These are phyloP conservation scores for Collybia mongolica DNA, from an alignment of 768 basidiomycete species.

Conservation along the genomic window DNA sequence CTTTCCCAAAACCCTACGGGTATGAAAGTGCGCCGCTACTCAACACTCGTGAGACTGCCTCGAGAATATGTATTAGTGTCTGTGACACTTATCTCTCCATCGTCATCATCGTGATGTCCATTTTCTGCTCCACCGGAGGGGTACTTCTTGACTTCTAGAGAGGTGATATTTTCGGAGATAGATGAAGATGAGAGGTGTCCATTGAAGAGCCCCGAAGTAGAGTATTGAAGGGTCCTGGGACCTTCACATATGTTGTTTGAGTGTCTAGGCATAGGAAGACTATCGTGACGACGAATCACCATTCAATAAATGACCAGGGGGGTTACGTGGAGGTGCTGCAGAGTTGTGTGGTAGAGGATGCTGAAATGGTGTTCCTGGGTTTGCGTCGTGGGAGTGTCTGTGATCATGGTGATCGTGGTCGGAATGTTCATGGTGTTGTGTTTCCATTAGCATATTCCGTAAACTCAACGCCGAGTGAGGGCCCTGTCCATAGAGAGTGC, in stretches of 20 bases:
- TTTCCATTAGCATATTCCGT: slow-evolving; percentile 1
- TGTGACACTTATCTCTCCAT: slow-evolving; percentile 37
- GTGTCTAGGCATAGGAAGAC: slow-evolving; percentile 9
- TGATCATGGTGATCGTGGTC: slow-evolving; percentile 7
- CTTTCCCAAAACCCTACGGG: not conserved
- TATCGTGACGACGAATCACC: slow-evolving; percentile 44
- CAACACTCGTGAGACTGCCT: slow-evolving; percentile 53
- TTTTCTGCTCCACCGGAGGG: not conserved
- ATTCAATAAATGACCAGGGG: slow-evolving; percentile 40
- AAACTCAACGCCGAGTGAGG: not conserved
- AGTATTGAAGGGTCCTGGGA: slow-evolving; percentile 1
- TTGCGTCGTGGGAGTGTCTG: not conserved
- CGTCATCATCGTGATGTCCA: slow-evolving; percentile 26
- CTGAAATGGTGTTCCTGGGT: slow-evolving; percentile 1
- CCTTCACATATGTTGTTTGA: slow-evolving; percentile 13
- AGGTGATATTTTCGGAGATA: not conserved
- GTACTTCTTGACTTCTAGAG: not conserved
- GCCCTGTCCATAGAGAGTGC: slow-evolving; percentile 12
- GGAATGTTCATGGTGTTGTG: slow-evolving; percentile 15
- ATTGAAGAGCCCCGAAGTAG: not conserved
- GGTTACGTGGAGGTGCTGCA: slow-evolving; percentile 26
- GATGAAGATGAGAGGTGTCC: not conserved
- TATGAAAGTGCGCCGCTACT: slow-evolving; percentile 21
- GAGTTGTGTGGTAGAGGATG: slow-evolving; percentile 24
- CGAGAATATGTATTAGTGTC: slow-evolving; percentile 39